A percentile compares a stretch with the other conserved stretches of the same genome.
phyloP scores from a whole-genome alignment of 345 rosid species.

The Barbarea vulgaris region DNA sequence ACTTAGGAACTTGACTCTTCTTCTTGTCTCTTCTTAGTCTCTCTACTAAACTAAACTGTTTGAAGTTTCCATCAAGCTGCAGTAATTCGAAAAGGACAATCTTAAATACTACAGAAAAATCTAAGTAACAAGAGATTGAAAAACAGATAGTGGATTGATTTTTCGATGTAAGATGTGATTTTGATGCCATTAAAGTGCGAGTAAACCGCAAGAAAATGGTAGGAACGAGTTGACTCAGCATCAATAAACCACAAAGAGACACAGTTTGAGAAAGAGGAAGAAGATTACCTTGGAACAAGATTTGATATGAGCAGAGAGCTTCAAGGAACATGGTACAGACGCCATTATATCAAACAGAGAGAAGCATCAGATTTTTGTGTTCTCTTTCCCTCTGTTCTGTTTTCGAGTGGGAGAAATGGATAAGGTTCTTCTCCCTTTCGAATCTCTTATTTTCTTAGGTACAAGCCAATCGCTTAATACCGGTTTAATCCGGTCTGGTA shows the following conservation, averaged over 20 bases:
- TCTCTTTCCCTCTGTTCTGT: not conserved
- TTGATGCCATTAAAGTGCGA: not conserved
- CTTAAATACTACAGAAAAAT: not conserved
- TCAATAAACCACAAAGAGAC: not conserved
- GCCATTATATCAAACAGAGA: conserved; percentile 36
- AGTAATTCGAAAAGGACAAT: not conserved
- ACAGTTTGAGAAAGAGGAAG: conserved; percentile 5
- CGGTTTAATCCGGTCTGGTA: conserved; percentile 11
- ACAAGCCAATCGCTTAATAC: not conserved
- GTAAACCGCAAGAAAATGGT: too few relatives aligned
- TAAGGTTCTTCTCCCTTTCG: conserved; percentile 23
- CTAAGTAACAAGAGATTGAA: not conserved
- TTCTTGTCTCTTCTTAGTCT: conserved; percentile 8
- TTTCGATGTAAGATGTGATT: not conserved
- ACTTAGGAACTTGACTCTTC: conserved; percentile 20
- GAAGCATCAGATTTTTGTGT: conserved; percentile 9
- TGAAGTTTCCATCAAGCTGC: conserved; percentile 28
- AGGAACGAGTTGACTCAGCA: conserved; percentile 1
- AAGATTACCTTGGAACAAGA: conserved; percentile 38
- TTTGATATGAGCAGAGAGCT: conserved; percentile 31
- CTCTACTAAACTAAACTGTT: conserved; percentile 9
- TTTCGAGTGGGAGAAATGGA: conserved; percentile 24
- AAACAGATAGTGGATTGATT: not conserved
- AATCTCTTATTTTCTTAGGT: not conserved
- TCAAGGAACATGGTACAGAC: conserved; percentile 32